Evolutionary conservation across 768 basidiomycete species (phyloP).

Genomic region (Agrocybe pediades): DNA sequence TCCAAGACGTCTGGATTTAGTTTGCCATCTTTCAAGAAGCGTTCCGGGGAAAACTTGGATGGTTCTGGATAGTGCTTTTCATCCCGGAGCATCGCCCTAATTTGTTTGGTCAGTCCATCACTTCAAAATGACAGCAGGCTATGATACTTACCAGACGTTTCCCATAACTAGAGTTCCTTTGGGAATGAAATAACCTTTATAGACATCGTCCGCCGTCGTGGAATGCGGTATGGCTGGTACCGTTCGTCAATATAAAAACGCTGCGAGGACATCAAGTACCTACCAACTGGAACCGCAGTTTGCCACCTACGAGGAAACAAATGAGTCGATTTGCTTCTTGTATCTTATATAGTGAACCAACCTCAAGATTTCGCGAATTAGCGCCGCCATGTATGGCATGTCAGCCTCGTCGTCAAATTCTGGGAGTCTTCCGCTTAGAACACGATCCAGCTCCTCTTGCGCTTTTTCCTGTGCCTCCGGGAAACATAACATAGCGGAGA

Average conservation of each 20-base stretch:
- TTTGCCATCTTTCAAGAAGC: conserved; percentile 45
- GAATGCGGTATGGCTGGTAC: conserved; percentile 32
- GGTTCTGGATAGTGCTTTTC: conserved; percentile 36
- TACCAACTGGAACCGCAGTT: conserved; percentile 31
- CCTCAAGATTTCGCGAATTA: conserved; percentile 38
- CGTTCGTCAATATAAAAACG: not conserved
- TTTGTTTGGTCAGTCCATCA: not conserved
- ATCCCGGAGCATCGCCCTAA: conserved; percentile 36
- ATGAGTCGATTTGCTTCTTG: no score
- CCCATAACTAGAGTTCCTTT: conserved; percentile 38
- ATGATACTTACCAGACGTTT: conserved; percentile 32
- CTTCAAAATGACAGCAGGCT: not conserved
- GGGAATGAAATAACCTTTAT: conserved; percentile 46
- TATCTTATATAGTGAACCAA: conserved; percentile 10
- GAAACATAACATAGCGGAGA: conserved; percentile 40
- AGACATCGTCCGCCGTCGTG: conserved; percentile 42
- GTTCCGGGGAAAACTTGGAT: conserved; percentile 43
- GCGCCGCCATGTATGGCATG: conserved; percentile 38
- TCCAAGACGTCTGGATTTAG: conserved; percentile 34
- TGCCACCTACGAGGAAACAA: conserved; percentile 24
- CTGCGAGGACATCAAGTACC: not conserved
- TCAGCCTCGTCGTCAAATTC: conserved; percentile 35
- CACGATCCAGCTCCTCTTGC: conserved; percentile 40
- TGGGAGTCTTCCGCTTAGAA: conserved; percentile 39
- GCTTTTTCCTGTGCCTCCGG: conserved; percentile 39